Conservation (phyloP, 768 basidiomycete species). For the Suillus fuscotomentosus region DNA sequence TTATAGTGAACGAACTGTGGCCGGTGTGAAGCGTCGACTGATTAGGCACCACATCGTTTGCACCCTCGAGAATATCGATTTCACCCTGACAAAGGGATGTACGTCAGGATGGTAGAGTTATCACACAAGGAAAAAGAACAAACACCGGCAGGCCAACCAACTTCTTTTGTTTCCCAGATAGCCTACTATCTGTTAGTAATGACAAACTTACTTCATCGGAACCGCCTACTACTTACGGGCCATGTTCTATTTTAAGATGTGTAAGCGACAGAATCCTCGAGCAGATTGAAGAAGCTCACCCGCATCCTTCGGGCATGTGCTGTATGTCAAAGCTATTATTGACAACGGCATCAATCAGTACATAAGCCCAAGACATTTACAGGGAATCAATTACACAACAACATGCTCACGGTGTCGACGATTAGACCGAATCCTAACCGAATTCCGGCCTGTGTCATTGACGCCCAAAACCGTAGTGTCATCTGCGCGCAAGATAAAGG, state of each 20-base stretch:
- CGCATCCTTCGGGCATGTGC: conserved; percentile 33
- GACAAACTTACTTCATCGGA: not conserved
- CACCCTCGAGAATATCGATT: conserved; percentile 50
- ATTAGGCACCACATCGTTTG: conserved; percentile 39
- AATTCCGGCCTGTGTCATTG: conserved; percentile 25
- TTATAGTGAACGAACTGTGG: conserved; percentile 15
- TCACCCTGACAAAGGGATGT: conserved; percentile 28
- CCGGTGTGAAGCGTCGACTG: conserved; percentile 28
- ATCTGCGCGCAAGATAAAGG: conserved; percentile 32
- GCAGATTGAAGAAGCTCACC: conserved; percentile 11
- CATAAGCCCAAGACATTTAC: not conserved
- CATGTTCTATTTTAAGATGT: conserved; percentile 18
- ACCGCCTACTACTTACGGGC: conserved; percentile 15
- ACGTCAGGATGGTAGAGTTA: not conserved
- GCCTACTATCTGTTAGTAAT: conserved; percentile 4
- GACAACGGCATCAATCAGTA: not conserved
- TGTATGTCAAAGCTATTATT: conserved; percentile 26
- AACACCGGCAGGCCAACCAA: conserved; percentile 20
- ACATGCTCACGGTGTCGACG: conserved; percentile 17
- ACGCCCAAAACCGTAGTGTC: conserved; percentile 20
- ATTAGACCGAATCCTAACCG: conserved; percentile 27
- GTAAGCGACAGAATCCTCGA: not conserved
- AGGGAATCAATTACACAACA: conserved; percentile 15
- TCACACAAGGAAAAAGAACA: not conserved
- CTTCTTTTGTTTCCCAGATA: not conserved